Evolutionary conservation across 495 filamentous ascomycete genomes (phyloP), one percentile per base, ranked within the genome.

Genomic region (Tuber calosporum): DNA sequence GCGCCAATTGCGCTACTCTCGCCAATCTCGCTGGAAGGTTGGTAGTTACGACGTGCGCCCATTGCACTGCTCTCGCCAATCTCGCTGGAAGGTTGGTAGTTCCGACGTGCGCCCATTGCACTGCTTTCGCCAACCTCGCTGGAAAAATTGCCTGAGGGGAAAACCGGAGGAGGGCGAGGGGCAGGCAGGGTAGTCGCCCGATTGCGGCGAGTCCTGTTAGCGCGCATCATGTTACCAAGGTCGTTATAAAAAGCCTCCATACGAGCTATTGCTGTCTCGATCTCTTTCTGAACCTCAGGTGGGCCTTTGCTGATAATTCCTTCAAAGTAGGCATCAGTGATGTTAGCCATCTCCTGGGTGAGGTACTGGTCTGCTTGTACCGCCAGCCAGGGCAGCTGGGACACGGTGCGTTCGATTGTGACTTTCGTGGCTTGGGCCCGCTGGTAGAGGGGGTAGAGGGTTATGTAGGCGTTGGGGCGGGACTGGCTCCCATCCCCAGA

Each of bases 151-250:
- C 1, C 13, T 7, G 53, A 4, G 4, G 30, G 13, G 13, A 8
- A 13, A 19, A 15, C 1, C 13, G 6, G 0, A 30, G 26, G n/a
- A 30, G 4, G 53, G 0, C n/a, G 7, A 26, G 4, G 9, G 26
- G 13, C 26, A 5, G 53, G 30, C 4, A 34, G 26, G 0, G 53
- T 5, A 3, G 1, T 0, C 1, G 30, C 26, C 11, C 26, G 26
- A 1, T 26, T 1, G 4, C 26, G 53, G 1, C 0, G 0, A 62
- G 4, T 22, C 4, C 0, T 19, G 26, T 4, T 8, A 13, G n/a
- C 22, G 8, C n/a, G 53, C 11, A 17, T 30, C 34, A 11, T 62
- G 26, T 62, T 62, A 4, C 9, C 26, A 6, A 62, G 26, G 11
- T 34, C 26, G 2, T 34, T 34, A 4, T 34, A 62, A 5, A 62